Evolutionary conservation across 306 rosid genomes (phyloP), one percentile per base, ranked within the genome.

Genomic region (Mimosa pudica): DNA sequence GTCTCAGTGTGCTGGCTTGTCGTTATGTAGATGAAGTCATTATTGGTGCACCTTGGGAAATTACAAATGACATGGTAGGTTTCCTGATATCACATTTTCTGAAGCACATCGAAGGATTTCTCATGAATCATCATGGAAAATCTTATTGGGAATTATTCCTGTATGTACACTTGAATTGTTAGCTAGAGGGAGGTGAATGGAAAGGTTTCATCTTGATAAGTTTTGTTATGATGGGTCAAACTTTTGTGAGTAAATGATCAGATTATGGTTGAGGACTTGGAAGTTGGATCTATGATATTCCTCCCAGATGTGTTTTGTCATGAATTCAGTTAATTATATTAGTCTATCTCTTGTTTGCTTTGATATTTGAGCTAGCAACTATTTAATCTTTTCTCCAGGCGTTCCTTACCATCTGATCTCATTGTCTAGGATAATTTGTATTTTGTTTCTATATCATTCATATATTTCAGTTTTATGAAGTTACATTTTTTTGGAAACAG

Each of bases 1-100:
- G 98, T 83, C 99, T 96, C 70, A 90, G 99, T 41, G 94, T 96
- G 64, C 86, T 96, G 82, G 98, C 94, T 83, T 91, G 91, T 69
- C 91, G 98, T 74, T 82, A 90, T 67, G 99, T 96, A 67, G 98
- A 96, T 85, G 99, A 96, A 84, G 99, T 96, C 83, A 96, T 96
- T 74, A 93, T 96, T 54, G 99, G 99, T 70, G 93, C 99, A 57
- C 99, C 99, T 49, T 93, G 91, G 96, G 90, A 90, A 86, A 90
- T 93, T 81, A 87, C 98, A 65, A 90, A 84, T 69, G 99, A 96
- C 84, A 86, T 96, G 99, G 99, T 96, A 71, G 67, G 96, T 76
- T 76, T 11, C 79, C 55, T 36, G 20, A 73, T 72, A 69, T 48
- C 68, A 62, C 69, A 51, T 78, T 36, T 38, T 65, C 48, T 73